Evolutionary conservation across 208 protist species (phyloP), one percentile per base, ranked within the genome.

Genomic region (Herpetomonas samuelpessoai): DNA sequence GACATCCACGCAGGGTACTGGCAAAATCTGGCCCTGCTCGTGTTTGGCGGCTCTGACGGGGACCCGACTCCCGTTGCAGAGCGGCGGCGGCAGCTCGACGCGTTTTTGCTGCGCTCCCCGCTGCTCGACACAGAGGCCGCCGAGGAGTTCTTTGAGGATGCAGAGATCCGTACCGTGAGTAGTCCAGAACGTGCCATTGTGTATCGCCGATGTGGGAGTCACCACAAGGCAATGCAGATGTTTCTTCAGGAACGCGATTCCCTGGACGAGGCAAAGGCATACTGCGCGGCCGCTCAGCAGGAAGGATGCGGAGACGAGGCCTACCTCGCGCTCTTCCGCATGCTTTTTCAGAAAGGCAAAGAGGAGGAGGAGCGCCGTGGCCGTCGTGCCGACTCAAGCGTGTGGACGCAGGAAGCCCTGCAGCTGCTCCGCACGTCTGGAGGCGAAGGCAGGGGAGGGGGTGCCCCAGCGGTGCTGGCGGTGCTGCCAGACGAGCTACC

Each of bases 401-500:
- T 71, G 25, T 65, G 62, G 2, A 61, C 66, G 16, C 41, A 54
- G 16, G 85, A 86, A 29, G 77, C 74, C 18, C 59, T 93, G 50
- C 30, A 54, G 0, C 51, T 88, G 10, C 38, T 90, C 10, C 74
- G 80, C 45, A 74, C 53, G 2, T 78, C n/a, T n/a, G 16, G 44
- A 3, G 14, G 35, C 35, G 18, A 48, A 3, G 22, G 44, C 18
- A 19, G 7, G 16, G 44, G 4, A 6, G 44, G 9, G 16, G 22
- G 18, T 50, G 49, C 49, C 19, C 49, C 10, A 14, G 6, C 49
- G 49, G 82, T 74, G 59, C 65, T 91, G 48, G 70, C 76, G 10
- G 68, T 90, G 76, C 67, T 93, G 30, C 86, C 86, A 6, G 83
- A 86, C 41, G 65, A 74, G 9, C 51, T 83, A 28, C 64, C 73